These are phyloP conservation scores for Umbilicus rupestris DNA, from an alignment of 164 flowering plant species.

Conservation along the genomic window DNA sequence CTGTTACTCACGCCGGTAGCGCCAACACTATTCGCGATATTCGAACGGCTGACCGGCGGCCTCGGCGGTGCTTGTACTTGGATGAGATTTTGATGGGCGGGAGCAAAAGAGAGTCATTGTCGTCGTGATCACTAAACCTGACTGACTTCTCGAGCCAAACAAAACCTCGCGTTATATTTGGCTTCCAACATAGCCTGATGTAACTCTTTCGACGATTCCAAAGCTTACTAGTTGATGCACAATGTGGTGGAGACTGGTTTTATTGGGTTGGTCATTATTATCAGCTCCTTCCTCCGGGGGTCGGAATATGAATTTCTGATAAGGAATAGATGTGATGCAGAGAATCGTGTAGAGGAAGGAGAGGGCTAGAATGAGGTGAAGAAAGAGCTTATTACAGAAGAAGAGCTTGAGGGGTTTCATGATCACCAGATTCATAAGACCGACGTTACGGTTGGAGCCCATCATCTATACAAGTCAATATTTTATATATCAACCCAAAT, in stretches of 20 bases:
- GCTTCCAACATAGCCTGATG: background rate
- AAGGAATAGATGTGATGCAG: background rate
- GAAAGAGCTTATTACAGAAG: background rate
- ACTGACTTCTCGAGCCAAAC: slow-evolving; percentile 44
- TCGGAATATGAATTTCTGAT: background rate
- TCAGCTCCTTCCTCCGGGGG: background rate
- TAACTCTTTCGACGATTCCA: background rate
- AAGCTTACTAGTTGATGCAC: background rate
- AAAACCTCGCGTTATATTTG: slow-evolving; percentile 24
- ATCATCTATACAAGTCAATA: too few species aligned
- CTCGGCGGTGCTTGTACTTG: slow-evolving; percentile 29
- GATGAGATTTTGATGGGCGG: slow-evolving; percentile 41
- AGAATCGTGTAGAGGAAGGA: background rate
- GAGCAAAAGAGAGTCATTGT: slow-evolving; percentile 12
- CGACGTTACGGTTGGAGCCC: too few species aligned
- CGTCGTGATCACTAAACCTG: slow-evolving; percentile 14
- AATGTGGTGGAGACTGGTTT: background rate
- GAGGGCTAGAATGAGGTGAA: background rate
- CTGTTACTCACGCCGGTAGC: too few species aligned
- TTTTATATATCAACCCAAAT: too few species aligned
- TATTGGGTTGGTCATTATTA: background rate
- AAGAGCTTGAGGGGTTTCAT: background rate
- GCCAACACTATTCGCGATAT: slow-evolving; percentile 64
- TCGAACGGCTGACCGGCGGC: slow-evolving; percentile 49
- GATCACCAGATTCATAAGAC: background rate